Conservation (phyloP, 179 eudicot genomes). For the Silene coronaria region DNA sequence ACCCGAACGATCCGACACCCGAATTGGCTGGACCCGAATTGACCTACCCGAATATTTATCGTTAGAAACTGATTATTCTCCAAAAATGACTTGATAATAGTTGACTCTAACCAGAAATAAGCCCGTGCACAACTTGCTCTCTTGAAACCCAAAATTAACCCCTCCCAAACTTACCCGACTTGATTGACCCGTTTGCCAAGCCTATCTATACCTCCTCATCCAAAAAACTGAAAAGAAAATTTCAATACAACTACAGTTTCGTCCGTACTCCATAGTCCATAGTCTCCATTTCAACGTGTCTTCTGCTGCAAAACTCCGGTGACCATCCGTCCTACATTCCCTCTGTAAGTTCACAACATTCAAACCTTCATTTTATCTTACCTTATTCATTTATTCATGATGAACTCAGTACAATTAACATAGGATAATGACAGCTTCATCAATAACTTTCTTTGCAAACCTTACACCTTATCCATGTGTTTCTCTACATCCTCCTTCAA, state of each 20-base stretch:
- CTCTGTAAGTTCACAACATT: not conserved
- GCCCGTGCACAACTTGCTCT: too few species aligned
- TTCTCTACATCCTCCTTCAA: constrained; percentile 24
- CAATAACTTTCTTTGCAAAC: constrained; percentile 48
- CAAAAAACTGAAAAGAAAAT: too few species aligned
- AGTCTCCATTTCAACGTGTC: not conserved
- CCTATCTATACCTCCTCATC: too few species aligned
- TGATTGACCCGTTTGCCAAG: too few species aligned
- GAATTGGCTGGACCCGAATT: too few species aligned
- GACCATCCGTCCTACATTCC: not conserved
- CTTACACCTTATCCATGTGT: constrained; percentile 39
- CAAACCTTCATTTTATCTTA: not conserved
- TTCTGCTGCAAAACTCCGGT: not conserved
- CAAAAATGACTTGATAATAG: too few species aligned
- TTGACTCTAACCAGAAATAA: too few species aligned
- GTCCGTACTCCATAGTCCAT: not conserved
- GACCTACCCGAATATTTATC: too few species aligned
- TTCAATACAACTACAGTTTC: not conserved
- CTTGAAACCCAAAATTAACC: too few species aligned
- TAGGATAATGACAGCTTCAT: constrained; percentile 24
- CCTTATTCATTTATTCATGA: not conserved
- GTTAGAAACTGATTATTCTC: too few species aligned
- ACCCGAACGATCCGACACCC: too few species aligned
- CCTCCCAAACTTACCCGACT: too few species aligned
- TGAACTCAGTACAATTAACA: not conserved